Percentiles rank a stretch among this genome's conserved stretches.
phyloP scores from a whole-genome alignment of 73 alveolate genomes.

The Blepharisma japonicum region DNA sequence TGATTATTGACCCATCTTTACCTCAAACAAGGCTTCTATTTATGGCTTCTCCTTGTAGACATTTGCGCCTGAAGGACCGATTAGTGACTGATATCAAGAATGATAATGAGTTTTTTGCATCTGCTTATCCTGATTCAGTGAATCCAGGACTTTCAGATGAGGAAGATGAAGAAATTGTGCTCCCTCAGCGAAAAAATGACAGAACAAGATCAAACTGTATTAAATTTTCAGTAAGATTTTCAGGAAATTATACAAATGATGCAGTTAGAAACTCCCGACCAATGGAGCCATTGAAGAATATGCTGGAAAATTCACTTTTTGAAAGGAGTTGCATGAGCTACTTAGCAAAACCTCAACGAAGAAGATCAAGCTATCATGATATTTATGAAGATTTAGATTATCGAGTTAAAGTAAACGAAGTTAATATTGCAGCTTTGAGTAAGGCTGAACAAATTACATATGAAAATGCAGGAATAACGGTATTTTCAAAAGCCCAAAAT shows the following conservation, averaged over 20 bases:
- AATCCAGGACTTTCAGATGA: background rate
- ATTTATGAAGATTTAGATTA: constrained; percentile 8
- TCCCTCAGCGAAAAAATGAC: background rate
- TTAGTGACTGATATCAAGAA: background rate
- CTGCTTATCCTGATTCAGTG: constrained; percentile 2
- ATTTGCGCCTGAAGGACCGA: background rate
- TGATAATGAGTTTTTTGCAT: background rate
- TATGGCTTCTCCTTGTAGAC: constrained; percentile 18
- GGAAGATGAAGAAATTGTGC: background rate
- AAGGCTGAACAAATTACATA: constrained; percentile 12
- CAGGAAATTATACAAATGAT: background rate
- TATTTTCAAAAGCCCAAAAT: background rate
- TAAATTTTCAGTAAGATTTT: background rate
- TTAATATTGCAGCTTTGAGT: constrained; percentile 10
- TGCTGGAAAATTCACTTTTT: background rate
- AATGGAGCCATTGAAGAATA: constrained; percentile 6
- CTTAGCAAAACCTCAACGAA: too few relatives aligned
- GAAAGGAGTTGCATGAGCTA: background rate
- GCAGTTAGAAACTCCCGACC: background rate
- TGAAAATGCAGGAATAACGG: background rate
- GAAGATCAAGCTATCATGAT: background rate
- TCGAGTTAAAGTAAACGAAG: background rate
- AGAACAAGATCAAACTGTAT: background rate
- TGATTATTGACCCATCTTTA: constrained; percentile 10
- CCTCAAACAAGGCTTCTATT: background rate